These are phyloP conservation scores for Geotrichum phurueaensis DNA, from an alignment of 1,139 yeast genomes.

Conservation along the genomic window DNA sequence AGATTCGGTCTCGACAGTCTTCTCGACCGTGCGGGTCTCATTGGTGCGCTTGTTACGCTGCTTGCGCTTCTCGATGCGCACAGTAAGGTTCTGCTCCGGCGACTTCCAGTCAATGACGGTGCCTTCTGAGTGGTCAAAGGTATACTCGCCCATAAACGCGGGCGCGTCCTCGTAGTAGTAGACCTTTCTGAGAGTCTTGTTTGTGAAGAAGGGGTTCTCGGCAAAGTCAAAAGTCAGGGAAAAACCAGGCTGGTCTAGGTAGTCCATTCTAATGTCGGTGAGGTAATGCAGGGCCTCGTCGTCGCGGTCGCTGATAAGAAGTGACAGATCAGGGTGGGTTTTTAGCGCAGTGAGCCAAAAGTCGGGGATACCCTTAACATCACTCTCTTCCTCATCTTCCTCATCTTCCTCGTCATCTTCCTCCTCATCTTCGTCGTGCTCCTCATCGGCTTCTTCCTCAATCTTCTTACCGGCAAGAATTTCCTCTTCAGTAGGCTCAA, in stretches of 20 bases:
- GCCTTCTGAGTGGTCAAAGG: conserved; percentile 96
- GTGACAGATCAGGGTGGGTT: conserved; percentile 75
- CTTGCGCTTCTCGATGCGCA: conserved; percentile 85
- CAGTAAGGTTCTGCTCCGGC: conserved; percentile 77
- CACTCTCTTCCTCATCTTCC: conserved; percentile 37
- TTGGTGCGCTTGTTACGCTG: conserved; percentile 97
- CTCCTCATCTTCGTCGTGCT: conserved; percentile 42
- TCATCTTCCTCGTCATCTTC: conserved; percentile 44
- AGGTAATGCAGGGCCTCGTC: conserved; percentile 71
- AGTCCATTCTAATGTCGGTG: conserved; percentile 70
- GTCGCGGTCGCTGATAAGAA: conserved; percentile 85
- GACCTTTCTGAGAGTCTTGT: conserved; percentile 68
- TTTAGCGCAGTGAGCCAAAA: conserved; percentile 97
- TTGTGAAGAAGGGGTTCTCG: conserved; percentile 72
- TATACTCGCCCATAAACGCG: conserved; percentile 81
- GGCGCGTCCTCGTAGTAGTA: conserved; percentile 54
- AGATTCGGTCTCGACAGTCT: conserved; percentile 85
- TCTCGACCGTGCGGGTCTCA: conserved; percentile 94
- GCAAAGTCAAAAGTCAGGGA: conserved; percentile 73
- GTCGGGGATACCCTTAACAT: conserved; percentile 72
- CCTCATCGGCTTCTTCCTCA: conserved; percentile 41
- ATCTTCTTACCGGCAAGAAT: conserved; percentile 68
- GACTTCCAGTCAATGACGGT: conserved; percentile 77
- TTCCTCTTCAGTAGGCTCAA: conserved; percentile 76
- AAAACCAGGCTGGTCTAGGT: conserved; percentile 86